phyloP scores from a whole-genome alignment of 495 filamentous ascomycete species.

The Xylaria palmicola region DNA sequence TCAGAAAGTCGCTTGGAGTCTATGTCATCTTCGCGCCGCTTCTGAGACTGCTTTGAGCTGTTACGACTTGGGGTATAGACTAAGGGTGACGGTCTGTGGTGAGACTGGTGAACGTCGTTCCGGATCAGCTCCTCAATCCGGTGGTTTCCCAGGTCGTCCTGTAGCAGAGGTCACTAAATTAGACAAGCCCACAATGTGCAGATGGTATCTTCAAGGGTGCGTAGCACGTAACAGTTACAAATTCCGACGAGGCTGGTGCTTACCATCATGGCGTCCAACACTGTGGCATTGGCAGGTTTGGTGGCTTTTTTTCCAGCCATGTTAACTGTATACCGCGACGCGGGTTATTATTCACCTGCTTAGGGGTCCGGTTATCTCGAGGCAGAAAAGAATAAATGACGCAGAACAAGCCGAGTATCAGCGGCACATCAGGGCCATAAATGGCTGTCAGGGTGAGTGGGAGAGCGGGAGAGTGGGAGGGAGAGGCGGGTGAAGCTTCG shows the following conservation, averaged over 20 bases:
- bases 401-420: not conserved
- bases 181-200: not conserved
- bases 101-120: not conserved
- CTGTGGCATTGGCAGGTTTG: not conserved
- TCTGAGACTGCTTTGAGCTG: too few relatives aligned
- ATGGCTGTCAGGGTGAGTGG: too few relatives aligned
- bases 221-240: not conserved
- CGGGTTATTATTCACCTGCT: not conserved
- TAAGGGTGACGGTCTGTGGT: not conserved
- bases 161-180: not conserved
- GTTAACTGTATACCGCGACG: not conserved
- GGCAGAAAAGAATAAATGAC: not conserved
- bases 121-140: constrained; percentile 21
- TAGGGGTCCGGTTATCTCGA: not conserved
- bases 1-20: not conserved
- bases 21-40: not conserved
- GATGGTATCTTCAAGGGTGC: not conserved
- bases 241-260: constrained; percentile 1
- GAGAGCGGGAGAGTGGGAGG: too few relatives aligned
- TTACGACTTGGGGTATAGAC: not conserved
- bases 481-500: too few relatives aligned
- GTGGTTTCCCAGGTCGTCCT: constrained; percentile 25
- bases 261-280: constrained; percentile 23
- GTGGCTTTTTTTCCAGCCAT: not conserved
- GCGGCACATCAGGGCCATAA: not conserved